Evolutionary conservation across 1,284 basidiomycete species (phyloP), one percentile per base, ranked within the genome.

Genomic region (Exobasidium rhododendri): DNA sequence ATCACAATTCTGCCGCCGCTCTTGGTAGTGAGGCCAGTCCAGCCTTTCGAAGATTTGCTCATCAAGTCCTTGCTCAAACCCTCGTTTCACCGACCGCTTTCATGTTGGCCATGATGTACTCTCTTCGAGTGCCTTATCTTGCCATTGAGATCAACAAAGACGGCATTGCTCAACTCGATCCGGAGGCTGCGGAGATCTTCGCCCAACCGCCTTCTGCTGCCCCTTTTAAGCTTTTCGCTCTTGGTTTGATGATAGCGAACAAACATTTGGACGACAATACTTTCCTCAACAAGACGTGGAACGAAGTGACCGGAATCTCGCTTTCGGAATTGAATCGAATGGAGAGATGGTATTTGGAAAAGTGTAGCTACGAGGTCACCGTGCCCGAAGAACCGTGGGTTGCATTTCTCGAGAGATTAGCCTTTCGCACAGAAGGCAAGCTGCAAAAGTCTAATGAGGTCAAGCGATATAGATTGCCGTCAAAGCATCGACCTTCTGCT

Each of bases 221-320:
- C 31, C 68, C 76, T 0, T 79, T 79, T 69, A 79, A 79, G 67
- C 64, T 79, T 14, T 70, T 79, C 45, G 74, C 74, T 1, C 53
- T 66, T 17, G 74, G 77, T 54, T 67, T 73, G 63, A 79, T 79
- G 77, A 73, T 79, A n/a, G 73, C 75, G 56, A 79, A 78, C 67
- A 79, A 79, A 66, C 74, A 77, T 52, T 53, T 79, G n/a, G 77
- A 79, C 52, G 77, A 79, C 64, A 77, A 79, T 64, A 79, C 77
- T 1, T 79, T 79, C 63, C 65, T 75, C 57, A 78, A 78, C 68
- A 77, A 75, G 66, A 79, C 77, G 3, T 79, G 77, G 77, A 69
- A 73, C 59, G 77, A 79, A 53, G 76, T 79, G n/a, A 79, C 76
- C 0, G 75, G 77, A 6, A 79, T 79, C 20, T 75, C 77, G 20